Percentiles rank a stretch among this genome's conserved stretches.
phyloP scores from a whole-genome alignment of 352 stramenopile species.

The Globisporangium nodosum region DNA sequence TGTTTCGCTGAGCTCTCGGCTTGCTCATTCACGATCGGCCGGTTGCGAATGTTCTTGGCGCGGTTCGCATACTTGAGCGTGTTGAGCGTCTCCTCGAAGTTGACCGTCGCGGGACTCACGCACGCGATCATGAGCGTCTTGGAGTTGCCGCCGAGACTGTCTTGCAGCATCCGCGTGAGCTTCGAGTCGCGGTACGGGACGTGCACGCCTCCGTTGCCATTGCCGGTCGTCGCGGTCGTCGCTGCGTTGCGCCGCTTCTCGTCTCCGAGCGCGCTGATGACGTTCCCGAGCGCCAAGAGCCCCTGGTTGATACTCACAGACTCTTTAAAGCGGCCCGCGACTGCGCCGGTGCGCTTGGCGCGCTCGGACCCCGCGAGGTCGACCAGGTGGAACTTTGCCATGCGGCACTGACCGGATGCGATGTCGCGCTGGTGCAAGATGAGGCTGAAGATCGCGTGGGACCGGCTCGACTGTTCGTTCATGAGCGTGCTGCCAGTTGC shows the following conservation, averaged over 20 bases:
- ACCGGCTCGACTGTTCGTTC: slow-evolving; percentile 88
- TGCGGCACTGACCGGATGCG: slow-evolving; percentile 34
- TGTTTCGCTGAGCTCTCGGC: slow-evolving; percentile 44
- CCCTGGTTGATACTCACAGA: slow-evolving; percentile 96
- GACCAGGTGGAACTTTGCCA: slow-evolving; percentile 92
- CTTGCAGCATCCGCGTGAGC: slow-evolving; percentile 84
- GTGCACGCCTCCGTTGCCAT: slow-evolving; percentile 34
- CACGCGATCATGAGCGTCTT: slow-evolving; percentile 91
- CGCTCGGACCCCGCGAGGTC: slow-evolving; percentile 95
- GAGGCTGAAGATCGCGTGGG: slow-evolving; percentile 89
- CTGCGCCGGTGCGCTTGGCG: slow-evolving; percentile 88
- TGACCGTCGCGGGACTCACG: slow-evolving; percentile 69
- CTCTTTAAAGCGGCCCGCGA: slow-evolving; percentile 89
- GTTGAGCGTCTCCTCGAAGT: slow-evolving; percentile 95
- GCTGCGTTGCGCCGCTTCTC: slow-evolving; percentile 61
- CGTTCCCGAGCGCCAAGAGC: slow-evolving; percentile 93
- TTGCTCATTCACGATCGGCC: slow-evolving; percentile 94
- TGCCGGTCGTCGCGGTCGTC: slow-evolving; percentile 5
- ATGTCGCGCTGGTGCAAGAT: slow-evolving; percentile 71
- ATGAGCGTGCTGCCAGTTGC: slow-evolving; percentile 87
- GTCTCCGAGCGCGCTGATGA: slow-evolving; percentile 92
- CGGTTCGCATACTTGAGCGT: slow-evolving; percentile 98
- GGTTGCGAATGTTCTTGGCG: slow-evolving; percentile 99
- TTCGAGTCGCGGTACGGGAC: slow-evolving; percentile 92
- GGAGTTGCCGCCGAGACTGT: slow-evolving; percentile 84